These are phyloP conservation scores for Hypoxylon sp. DNA, from an alignment of 2,329 filamentous ascomycete genomes.

Conservation along the genomic window DNA sequence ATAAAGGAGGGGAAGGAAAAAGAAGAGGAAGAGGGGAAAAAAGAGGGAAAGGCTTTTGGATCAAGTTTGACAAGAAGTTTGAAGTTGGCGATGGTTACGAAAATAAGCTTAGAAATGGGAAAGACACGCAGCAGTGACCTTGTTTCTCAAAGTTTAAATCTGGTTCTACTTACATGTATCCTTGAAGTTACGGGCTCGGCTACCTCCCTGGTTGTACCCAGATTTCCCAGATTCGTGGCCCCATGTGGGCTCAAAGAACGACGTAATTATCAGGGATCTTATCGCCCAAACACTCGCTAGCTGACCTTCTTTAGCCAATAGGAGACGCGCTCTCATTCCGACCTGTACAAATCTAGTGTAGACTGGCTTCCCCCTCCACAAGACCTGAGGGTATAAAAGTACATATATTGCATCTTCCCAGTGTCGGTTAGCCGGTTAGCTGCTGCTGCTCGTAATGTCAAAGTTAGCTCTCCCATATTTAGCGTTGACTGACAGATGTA, in stretches of 20 bases:
- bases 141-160: conserved; percentile 39
- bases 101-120: conserved; percentile 36
- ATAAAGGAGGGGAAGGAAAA: conserved; percentile 40
- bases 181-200: conserved; percentile 24
- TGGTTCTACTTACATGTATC: conserved; percentile 15
- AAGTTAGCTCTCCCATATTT: neutral
- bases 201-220: conserved; percentile 27
- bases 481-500: neutral
- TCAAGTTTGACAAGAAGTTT: conserved; percentile 31
- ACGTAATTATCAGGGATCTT: conserved; percentile 44
- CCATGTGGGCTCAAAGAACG: conserved; percentile 38
- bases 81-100: conserved; percentile 40
- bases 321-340: conserved; percentile 9
- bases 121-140: conserved; percentile 41
- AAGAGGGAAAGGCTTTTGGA: conserved; percentile 42
- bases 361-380: conserved; percentile 14
- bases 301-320: conserved; percentile 26
- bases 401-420: conserved; percentile 13
- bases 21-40: conserved; percentile 38
- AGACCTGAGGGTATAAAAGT: conserved; percentile 19
- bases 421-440: neutral
- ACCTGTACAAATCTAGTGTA: conserved; percentile 25
- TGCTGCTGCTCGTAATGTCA: neutral
- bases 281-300: conserved; percentile 31
- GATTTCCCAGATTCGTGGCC: conserved; percentile 39